Evolutionary conservation across 2,329 filamentous ascomycete genomes (phyloP).

Genomic region (Cladosporium sp.): DNA sequence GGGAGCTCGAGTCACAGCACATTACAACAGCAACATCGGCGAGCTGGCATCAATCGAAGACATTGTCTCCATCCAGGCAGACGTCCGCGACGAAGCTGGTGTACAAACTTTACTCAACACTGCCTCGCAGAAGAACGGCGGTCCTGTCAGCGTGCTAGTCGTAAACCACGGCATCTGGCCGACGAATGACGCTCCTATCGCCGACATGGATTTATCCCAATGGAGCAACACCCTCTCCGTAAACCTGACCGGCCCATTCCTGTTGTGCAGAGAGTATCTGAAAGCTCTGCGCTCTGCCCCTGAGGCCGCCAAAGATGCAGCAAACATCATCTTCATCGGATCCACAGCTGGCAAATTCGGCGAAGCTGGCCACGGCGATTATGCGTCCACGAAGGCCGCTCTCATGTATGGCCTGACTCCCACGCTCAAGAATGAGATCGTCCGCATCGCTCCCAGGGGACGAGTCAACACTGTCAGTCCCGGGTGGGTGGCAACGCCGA

Average conservation of each 20-base stretch:
- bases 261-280: constrained; percentile 26
- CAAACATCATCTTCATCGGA: constrained; percentile 30
- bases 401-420: constrained; percentile 29
- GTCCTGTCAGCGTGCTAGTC: constrained; percentile 36
- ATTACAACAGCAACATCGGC: constrained; percentile 33
- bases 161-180: constrained; percentile 37
- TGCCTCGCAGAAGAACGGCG: constrained; percentile 32
- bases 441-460: constrained; percentile 24
- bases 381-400: constrained; percentile 26
- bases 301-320: constrained; percentile 19
- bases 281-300: constrained; percentile 19
- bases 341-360: constrained; percentile 33
- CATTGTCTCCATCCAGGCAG: constrained; percentile 26
- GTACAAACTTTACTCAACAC: constrained; percentile 27
- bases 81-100: constrained; percentile 32
- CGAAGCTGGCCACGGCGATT: constrained; percentile 30
- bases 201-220: constrained; percentile 26
- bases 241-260: constrained; percentile 28
- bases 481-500: constrained; percentile 27
- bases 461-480: constrained; percentile 28
- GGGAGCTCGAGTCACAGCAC: constrained; percentile 37
- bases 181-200: constrained; percentile 21
- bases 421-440: constrained; percentile 32
- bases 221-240: constrained; percentile 28
- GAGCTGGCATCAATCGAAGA: constrained; percentile 30